A percentile compares a stretch with the other conserved stretches of the same genome.
Conservation (phyloP, 2,329 filamentous ascomycete genomes). For the Scedosporium apiospermum region DNA sequence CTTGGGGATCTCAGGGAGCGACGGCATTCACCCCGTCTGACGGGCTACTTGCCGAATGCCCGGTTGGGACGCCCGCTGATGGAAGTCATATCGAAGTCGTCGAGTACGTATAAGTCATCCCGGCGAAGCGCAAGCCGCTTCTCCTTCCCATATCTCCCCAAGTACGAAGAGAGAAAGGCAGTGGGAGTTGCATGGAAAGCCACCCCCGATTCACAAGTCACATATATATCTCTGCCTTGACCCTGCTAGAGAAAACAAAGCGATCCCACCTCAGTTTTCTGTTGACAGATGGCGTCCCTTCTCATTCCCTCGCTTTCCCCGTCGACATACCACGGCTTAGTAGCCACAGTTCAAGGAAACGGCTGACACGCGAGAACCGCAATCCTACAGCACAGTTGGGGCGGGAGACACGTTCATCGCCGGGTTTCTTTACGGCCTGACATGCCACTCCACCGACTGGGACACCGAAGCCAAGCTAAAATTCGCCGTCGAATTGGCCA, state of each 20-base stretch:
- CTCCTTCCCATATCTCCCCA: not conserved
- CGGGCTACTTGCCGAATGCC: conserved; percentile 21
- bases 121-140: conserved; percentile 1
- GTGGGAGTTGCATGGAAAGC: not conserved
- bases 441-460: conserved; percentile 41
- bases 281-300: not conserved
- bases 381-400: conserved; percentile 52
- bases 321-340: not conserved
- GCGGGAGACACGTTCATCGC: conserved; percentile 71
- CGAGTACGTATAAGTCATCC: conserved; percentile 40
- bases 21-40: conserved; percentile 17
- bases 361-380: not conserved
- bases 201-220: not conserved
- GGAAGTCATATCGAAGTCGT: conserved; percentile 32
- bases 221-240: not conserved
- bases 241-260: too few relatives aligned
- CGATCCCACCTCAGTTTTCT: not conserved
- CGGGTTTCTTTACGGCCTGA: conserved; percentile 55
- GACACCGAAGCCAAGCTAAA: conserved; percentile 34
- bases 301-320: not conserved
- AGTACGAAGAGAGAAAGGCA: not conserved
- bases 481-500: conserved; percentile 59
- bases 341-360: not conserved
- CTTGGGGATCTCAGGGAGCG: conserved; percentile 36
- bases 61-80: conserved; percentile 28